phyloP scores from a whole-genome alignment of 164 flowering plant genomes.

The Hamamelis virginiana region DNA sequence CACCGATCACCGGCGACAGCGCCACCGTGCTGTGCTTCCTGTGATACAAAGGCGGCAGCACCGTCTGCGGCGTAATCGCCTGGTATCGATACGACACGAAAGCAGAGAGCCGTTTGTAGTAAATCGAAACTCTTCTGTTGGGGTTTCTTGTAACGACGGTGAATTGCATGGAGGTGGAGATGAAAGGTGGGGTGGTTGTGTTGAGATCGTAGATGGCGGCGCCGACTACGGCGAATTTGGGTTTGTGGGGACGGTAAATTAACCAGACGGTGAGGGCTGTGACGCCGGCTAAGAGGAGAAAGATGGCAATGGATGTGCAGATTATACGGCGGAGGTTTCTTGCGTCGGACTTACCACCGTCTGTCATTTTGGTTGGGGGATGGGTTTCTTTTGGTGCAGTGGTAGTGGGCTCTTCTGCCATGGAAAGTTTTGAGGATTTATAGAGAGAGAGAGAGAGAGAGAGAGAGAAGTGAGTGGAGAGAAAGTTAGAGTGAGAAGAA shows the following conservation, averaged over 20 bases:
- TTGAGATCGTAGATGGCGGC: conserved; percentile 67
- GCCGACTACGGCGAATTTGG: conserved; percentile 58
- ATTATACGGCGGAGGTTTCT: conserved; percentile 23
- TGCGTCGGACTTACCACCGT: too few relatives aligned
- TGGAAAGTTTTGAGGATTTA: too few relatives aligned
- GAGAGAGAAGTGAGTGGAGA: too few relatives aligned
- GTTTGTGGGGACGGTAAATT: conserved; percentile 68
- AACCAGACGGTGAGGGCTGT: conserved; percentile 59
- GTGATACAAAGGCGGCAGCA: conserved; percentile 61
- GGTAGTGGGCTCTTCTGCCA: conserved; percentile 1
- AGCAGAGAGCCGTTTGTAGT: conserved; percentile 58
- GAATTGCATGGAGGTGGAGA: conserved; percentile 74
- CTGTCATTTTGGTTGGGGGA: not conserved
- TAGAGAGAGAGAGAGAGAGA: not conserved
- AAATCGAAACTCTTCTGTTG: conserved; percentile 54
- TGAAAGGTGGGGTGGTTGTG: conserved; percentile 42
- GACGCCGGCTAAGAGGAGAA: conserved; percentile 59
- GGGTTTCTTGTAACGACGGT: conserved; percentile 70
- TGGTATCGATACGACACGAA: conserved; percentile 57
- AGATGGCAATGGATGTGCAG: conserved; percentile 27
- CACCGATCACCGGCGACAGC: conserved; percentile 61
- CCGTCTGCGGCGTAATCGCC: conserved; percentile 54
- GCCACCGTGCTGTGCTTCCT: conserved; percentile 52
- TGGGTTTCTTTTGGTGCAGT: conserved; percentile 7
- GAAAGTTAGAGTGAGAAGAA: too few relatives aligned